These are phyloP conservation scores for Xylaria nigripes DNA, from an alignment of 495 filamentous ascomycete species.

Conservation along the genomic window DNA sequence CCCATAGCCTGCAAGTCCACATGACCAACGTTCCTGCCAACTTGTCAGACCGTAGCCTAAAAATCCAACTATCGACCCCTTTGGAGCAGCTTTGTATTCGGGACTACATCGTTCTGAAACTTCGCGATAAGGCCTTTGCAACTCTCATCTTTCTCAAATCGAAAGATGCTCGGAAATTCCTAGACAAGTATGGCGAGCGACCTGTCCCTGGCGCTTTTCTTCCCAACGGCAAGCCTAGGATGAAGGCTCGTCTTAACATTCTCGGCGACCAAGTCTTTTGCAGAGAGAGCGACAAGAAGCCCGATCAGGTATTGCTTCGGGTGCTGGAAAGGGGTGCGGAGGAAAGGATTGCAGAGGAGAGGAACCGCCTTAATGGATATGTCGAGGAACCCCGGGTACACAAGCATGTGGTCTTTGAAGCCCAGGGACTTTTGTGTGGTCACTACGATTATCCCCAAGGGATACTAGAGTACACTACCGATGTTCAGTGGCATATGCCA, in stretches of 20 bases:
- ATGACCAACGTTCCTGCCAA: conserved; percentile 30
- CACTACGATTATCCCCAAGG: conserved; percentile 36
- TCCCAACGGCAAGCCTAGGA: not conserved
- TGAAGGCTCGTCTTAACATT: conserved; percentile 29
- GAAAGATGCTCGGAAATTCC: conserved; percentile 31
- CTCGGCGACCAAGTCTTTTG: conserved; percentile 34
- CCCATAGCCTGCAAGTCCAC: conserved; percentile 34
- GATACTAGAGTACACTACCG: conserved; percentile 36
- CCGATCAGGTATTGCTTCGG: conserved; percentile 31
- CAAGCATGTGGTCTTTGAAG: conserved; percentile 22
- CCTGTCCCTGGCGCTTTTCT: not conserved
- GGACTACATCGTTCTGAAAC: conserved; percentile 31
- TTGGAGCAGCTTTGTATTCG: conserved; percentile 27
- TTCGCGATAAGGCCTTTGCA: conserved; percentile 18
- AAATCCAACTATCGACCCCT: conserved; percentile 24
- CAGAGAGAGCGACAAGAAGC: conserved; percentile 31
- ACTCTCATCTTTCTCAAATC: conserved; percentile 31
- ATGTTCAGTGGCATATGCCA: conserved; percentile 29
- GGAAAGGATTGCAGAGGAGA: conserved; percentile 24
- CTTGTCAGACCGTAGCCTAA: conserved; percentile 26
- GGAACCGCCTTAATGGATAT: conserved; percentile 2
- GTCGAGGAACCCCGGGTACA: not conserved
- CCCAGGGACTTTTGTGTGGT: conserved; percentile 39
- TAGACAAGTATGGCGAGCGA: conserved; percentile 19
- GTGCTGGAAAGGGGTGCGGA: conserved; percentile 29